phyloP scores from a whole-genome alignment of 1,284 basidiomycete genomes.

The Puccinia horiana region DNA sequence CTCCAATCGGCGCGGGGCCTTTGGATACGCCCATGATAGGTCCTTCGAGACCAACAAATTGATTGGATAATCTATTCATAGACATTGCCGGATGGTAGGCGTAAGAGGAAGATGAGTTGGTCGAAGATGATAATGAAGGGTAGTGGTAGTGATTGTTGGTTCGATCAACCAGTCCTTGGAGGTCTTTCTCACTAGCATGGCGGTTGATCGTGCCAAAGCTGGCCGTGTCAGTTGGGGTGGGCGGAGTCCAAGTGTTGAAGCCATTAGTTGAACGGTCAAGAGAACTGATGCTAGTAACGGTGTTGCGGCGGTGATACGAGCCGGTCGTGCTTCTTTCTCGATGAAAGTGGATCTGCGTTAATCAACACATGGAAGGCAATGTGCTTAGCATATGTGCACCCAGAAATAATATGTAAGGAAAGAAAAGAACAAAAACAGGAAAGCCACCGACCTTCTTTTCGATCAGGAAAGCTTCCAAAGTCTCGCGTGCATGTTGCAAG shows the following conservation, averaged over 20 bases:
- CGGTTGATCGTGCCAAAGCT: conserved; percentile 11
- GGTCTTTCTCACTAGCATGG: conserved; percentile 30
- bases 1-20: conserved; percentile 1
- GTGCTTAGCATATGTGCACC: not conserved
- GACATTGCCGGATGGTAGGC: conserved; percentile 33
- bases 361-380: not conserved
- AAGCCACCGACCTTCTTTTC: conserved; percentile 24
- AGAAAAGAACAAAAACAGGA: not conserved
- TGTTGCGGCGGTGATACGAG: conserved; percentile 29
- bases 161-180: conserved; percentile 36
- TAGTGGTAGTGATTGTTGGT: conserved; percentile 6
- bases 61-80: conserved; percentile 32
- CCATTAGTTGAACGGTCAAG: conserved; percentile 32
- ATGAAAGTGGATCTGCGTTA: conserved; percentile 27
- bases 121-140: conserved; percentile 26
- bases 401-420: not conserved
- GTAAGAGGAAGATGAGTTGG: conserved; percentile 33
- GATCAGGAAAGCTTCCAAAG: conserved; percentile 32
- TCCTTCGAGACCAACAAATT: conserved; percentile 12
- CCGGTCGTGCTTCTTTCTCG: conserved; percentile 6
- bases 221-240: conserved; percentile 23
- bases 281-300: conserved; percentile 32
- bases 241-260: conserved; percentile 20
- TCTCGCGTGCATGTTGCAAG: conserved; percentile 31
- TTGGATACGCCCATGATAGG: not conserved